A percentile compares a stretch with the other conserved stretches of the same genome.
phyloP scores from a whole-genome alignment of 2,329 filamentous ascomycete species.

The Westerdykella sp. region DNA sequence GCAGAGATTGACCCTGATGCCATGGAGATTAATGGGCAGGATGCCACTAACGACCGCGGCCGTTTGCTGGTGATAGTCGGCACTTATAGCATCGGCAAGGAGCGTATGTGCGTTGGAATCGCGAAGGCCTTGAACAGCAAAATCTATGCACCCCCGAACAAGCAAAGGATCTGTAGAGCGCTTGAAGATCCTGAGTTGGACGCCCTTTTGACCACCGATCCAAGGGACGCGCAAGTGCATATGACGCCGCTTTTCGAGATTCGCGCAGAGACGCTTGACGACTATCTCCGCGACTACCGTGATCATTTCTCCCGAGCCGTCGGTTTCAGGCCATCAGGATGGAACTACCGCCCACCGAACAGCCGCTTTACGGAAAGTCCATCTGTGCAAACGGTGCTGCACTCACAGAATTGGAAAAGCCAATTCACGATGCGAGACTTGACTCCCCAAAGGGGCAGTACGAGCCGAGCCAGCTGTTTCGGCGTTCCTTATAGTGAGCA shows the following conservation, averaged over 20 bases:
- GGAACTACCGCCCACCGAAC: constrained; percentile 77
- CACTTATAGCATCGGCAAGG: constrained; percentile 97
- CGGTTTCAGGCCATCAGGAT: constrained; percentile 87
- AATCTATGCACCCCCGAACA: constrained; percentile 78
- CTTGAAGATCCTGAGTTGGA: constrained; percentile 80
- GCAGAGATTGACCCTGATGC: constrained; percentile 30
- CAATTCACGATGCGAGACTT: constrained; percentile 67
- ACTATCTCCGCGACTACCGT: constrained; percentile 76
- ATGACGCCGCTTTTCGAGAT: constrained; percentile 98
- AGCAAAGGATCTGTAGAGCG: constrained; percentile 77
- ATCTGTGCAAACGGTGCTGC: constrained; percentile 58
- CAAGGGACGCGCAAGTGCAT: constrained; percentile 84
- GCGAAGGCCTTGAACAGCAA: constrained; percentile 78
- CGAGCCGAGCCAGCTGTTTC: constrained; percentile 75
- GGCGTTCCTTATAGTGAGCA: constrained; percentile 96
- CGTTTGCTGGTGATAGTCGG: constrained; percentile 87
- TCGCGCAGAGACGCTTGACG: constrained; percentile 79
- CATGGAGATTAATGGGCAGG: constrained; percentile 22
- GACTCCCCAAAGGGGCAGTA: constrained; percentile 75
- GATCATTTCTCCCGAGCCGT: constrained; percentile 80
- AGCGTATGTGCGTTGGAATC: constrained; percentile 89
- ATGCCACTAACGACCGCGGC: constrained; percentile 43
- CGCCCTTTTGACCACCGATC: constrained; percentile 69
- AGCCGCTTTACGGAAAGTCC: constrained; percentile 58
- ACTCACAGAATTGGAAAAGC: constrained; percentile 67